Evolutionary conservation across 1,284 basidiomycete genomes (phyloP), one percentile per base, ranked within the genome.

Genomic region (Inonotus obliquus): DNA sequence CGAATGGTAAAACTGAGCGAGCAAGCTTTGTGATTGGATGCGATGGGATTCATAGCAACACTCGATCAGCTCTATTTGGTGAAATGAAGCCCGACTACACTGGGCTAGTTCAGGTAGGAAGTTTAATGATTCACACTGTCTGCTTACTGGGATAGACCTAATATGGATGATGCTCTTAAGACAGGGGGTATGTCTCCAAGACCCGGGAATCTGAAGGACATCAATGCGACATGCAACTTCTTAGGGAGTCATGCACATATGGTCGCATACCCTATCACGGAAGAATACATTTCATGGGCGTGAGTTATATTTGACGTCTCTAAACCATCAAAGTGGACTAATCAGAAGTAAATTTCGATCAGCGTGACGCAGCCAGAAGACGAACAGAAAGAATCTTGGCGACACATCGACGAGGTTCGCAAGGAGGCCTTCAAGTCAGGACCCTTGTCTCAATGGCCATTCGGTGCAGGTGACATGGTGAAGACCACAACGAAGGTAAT

Each of bases 1-100:
- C 71, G 38, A 76, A 76, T 59, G 79, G 77, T n/a, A 61, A 65
- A 29, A 71, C 62, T 35, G 76, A 74, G 59, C 71, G 69, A 0
- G 78, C 73, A 6, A 75, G 73, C 63, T 77, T 80, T 60, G 72
- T 79, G 10, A 71, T 80, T 5, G 79, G 79, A 14, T 79, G 78
- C 64, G 79, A 81, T 64, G 79, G 79, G 7, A 67, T 81, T 62
- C 79, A 80, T 63, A 78, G 77, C 62, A 73, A 71, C 51, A 76
- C 77, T 17, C 72, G 79, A 1, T 67, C 65, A 25, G 68, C 69
- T 14, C 68, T 80, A n/a, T 79, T 80, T 61, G 78, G 78, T 1
- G 67, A 73, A 61, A 72, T 77, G 64, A 63, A 69, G 19, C 73
- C 74, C 4, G 63, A 69, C 19, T 80, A 73, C 62, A 77, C 76